Evolutionary conservation across 2,329 filamentous ascomycete species (phyloP), one percentile per base, ranked within the genome.

Genomic region (Biscogniauxia mediterranea): DNA sequence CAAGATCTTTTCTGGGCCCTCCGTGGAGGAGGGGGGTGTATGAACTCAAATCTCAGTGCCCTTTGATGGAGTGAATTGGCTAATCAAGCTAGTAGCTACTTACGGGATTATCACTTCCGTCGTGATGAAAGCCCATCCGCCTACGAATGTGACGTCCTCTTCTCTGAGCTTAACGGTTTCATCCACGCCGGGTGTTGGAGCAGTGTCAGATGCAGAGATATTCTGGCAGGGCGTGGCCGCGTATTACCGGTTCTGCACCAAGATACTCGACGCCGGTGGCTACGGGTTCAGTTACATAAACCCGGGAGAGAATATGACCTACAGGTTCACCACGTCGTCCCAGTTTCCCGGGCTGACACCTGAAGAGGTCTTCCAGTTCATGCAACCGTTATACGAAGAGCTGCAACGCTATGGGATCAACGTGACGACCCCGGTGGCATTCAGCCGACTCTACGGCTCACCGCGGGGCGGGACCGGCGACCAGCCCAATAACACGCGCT

Each of bases 1-100:
- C 57, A 73, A 0, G 83, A 86, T 59, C 72, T 87, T 1, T 86
- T 83, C 70, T 87, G 81, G 80, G 83, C 83, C 1, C 70, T 85
- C 1, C 74, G 77, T 52, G 82, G 83, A 2, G 82, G 83, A 7
- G 83, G 83, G 1, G 79, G 78, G 32, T 80, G 82, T 73, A 70
- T 58, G 42, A 6, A 2, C 15, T 54, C 28, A 20, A 28, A 11
- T 8, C 25, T 51, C 4, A 3, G 25, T 54, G 17, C 38, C 15
- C 15, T 46, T 46, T n/a, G 3, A 46, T 4, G 38, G 13, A 46
- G 15, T n/a, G 17, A 17, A 2, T 17, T 46, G 38, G 38, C 54
- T 64, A 20, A 64, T 17, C 17, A 17, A 49, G 17, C 25, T 9
- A 49, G 55, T 49, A 73, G 71, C 64, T 38, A 70, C 71, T 3